These are phyloP conservation scores for Cystofilobasidium bisporidii DNA, from an alignment of 768 basidiomycete genomes.

Conservation along the genomic window DNA sequence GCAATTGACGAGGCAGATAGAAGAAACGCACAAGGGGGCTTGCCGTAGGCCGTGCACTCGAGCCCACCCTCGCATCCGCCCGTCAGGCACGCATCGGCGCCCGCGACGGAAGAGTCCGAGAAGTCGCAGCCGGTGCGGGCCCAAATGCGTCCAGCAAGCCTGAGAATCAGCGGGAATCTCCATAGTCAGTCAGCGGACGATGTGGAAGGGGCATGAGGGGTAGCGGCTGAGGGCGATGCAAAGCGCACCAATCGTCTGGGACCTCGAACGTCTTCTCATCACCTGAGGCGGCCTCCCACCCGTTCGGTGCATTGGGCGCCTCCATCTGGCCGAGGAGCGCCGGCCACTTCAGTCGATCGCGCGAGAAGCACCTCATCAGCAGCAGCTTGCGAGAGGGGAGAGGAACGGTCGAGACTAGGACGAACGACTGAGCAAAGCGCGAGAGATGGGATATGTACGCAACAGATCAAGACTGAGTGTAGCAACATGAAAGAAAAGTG, in stretches of 20 bases:
- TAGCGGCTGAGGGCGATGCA: no score
- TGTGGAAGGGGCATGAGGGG: background rate
- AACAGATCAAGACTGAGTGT: no score
- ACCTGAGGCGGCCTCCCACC: no score
- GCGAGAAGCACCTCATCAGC: no score
- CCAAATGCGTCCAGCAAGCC: background rate
- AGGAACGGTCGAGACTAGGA: no score
- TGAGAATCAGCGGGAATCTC: background rate
- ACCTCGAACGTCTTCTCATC: no score
- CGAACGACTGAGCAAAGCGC: background rate
- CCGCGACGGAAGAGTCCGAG: background rate
- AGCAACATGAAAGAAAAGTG: background rate
- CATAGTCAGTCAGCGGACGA: background rate
- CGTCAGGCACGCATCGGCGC: background rate
- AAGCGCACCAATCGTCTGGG: no score
- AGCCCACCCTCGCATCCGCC: background rate
- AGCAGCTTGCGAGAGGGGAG: no score
- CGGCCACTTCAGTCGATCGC: no score
- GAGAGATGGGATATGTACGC: background rate
- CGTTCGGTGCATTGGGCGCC: no score
- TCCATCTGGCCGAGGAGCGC: no score
- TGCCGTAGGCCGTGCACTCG: slow-evolving; percentile 1
- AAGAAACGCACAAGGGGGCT: background rate
- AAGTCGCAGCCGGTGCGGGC: background rate
- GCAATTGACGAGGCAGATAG: no score